Conservation (phyloP, 139 green algal species). For the Pleodorina starrii region DNA sequence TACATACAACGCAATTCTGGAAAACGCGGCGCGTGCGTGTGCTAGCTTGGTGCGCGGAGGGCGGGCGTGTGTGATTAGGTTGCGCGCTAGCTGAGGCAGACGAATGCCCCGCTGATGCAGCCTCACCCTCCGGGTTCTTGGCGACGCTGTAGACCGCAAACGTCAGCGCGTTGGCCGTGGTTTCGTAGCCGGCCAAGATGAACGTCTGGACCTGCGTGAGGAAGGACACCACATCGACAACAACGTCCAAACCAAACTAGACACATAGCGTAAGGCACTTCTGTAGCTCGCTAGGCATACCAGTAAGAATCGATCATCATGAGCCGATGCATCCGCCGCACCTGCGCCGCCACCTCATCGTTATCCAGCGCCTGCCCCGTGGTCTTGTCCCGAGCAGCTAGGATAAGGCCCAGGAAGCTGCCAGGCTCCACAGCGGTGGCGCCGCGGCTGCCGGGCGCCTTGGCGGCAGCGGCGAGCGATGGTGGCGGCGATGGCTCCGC, state of each 20-base stretch:
- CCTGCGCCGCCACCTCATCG: slow-evolving; percentile 18
- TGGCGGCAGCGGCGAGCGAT: slow-evolving; percentile 12
- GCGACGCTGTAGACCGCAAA: slow-evolving; percentile 56
- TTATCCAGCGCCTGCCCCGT: slow-evolving; percentile 53
- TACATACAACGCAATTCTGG: background rate
- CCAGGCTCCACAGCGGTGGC: slow-evolving; percentile 22
- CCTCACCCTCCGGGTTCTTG: slow-evolving; percentile 39
- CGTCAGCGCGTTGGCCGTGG: slow-evolving; percentile 62
- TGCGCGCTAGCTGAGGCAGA: too few relatives aligned
- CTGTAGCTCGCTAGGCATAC: too few relatives aligned
- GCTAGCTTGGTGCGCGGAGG: background rate
- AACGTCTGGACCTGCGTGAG: slow-evolving; percentile 56
- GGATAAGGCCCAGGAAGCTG: slow-evolving; percentile 68
- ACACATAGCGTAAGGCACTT: too few relatives aligned
- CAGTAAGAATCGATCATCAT: too few relatives aligned
- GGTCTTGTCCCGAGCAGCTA: slow-evolving; percentile 50
- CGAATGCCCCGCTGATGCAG: too few relatives aligned
- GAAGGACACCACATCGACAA: too few relatives aligned
- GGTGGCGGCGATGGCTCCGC: background rate
- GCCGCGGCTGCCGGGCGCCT: background rate
- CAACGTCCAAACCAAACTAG: too few relatives aligned
- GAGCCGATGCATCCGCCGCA: too few relatives aligned
- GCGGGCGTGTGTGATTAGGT: too few relatives aligned
- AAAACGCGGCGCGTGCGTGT: background rate
- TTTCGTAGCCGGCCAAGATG: slow-evolving; percentile 67